Conservation (phyloP, 1,139 yeast genomes). For the Yarrowia galli region DNA sequence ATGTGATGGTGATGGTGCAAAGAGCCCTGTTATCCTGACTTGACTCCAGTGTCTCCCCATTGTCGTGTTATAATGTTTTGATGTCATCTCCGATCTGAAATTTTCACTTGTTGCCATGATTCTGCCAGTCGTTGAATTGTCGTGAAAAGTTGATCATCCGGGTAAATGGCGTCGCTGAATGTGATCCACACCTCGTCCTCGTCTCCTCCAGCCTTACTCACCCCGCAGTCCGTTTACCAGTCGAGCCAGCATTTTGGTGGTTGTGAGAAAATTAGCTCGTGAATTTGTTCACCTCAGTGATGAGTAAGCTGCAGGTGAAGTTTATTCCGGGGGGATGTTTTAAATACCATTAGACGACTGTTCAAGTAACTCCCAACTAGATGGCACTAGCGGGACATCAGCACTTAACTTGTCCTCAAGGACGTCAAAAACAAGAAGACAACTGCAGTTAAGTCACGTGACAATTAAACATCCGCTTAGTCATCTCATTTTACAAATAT, state of each 20-base stretch:
- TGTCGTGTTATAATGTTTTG: too few relatives aligned
- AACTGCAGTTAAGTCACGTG: too few relatives aligned
- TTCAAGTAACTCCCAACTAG: neutral
- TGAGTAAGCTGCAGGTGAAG: conserved; percentile 22
- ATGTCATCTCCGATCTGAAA: too few relatives aligned
- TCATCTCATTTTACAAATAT: too few relatives aligned
- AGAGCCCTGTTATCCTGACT: too few relatives aligned
- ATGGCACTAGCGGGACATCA: neutral
- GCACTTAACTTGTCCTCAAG: too few relatives aligned
- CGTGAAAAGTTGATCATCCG: neutral
- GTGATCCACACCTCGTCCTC: neutral
- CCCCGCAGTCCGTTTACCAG: conserved; percentile 37
- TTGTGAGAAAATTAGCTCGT: conserved; percentile 34
- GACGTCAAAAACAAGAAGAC: too few relatives aligned
- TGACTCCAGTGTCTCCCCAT: too few relatives aligned
- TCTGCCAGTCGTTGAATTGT: neutral
- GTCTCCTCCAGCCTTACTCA: neutral
- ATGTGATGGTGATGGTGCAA: neutral
- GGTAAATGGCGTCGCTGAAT: neutral
- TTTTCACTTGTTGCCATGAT: neutral
- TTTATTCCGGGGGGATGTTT: neutral
- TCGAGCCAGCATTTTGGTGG: conserved; percentile 38
- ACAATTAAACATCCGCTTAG: too few relatives aligned
- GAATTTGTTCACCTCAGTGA: neutral
- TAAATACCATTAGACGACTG: neutral